Base-by-base conservation (phyloP, 1,139 yeast genomes). In the Blastobotrys arbuscula region DNA sequence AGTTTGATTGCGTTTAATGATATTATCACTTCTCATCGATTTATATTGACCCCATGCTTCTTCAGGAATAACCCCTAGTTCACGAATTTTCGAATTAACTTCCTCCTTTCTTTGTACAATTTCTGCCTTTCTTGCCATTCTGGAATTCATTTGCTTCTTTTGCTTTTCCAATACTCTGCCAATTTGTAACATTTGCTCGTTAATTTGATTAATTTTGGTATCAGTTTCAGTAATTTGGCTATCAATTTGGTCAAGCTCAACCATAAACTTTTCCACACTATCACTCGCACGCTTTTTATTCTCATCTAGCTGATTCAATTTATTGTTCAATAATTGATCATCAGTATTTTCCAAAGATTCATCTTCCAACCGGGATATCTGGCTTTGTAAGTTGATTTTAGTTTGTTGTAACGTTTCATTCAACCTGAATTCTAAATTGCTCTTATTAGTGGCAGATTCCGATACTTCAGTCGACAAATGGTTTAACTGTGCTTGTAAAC, bases 1-100 rank as follows among this genome's bases (percentile, higher is more conserved):
- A 37, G 68, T 67, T 50, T 78, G 81, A 55, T 88, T 72, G 50
- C 76, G 70, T n/a, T 64, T 61, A 43, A 87, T 68, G 34, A 89
- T 64, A 7, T 76, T 74, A 44, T 79, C 79, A 2, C 88, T 77
- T 2, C 66, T 59, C 28, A 66, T 54, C 28, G 70, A 67, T 45
- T 69, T 71, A 52, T 69, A 73, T 24, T 76, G 74, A 7, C 73
- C 72, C 57, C 87, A 81, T 0, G 95, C 90, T 52, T 87, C 92
- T 60, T 89, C 96, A 0, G 97, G 94, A 28, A 90, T 71, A 1
- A 87, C 84, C 10, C 97, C 97, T 45, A 90, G 70, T 46, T 87
- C 95, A 52, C 94, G 75, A 42, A 89, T 84, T 59, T 79, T 84
- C 53, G 77, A 78, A 54, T 82, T 84, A 23, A 87, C 69, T 56